Evolutionary conservation across 2,329 filamentous ascomycete species (phyloP).

Genomic region (Camillea tinctor): DNA sequence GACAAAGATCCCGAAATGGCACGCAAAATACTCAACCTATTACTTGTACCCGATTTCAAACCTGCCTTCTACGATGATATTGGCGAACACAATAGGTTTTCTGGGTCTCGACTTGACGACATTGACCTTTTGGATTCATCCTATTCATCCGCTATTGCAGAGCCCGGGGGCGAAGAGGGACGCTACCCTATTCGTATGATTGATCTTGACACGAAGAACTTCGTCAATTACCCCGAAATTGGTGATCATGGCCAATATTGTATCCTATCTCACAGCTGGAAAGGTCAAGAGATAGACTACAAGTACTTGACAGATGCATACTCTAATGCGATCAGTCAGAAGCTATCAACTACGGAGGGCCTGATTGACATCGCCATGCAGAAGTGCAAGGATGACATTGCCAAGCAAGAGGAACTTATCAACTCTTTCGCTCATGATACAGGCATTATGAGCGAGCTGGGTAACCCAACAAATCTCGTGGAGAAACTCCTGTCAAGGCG

Average conservation of each 20-base stretch:
- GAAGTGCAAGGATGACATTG: constrained; percentile 9
- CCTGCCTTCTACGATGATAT: constrained; percentile 22
- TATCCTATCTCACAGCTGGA: constrained; percentile 37
- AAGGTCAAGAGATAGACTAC: constrained; percentile 31
- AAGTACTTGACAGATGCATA: constrained; percentile 27
- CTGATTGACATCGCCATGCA: constrained; percentile 12
- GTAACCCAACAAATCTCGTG: not conserved
- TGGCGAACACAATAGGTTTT: constrained; percentile 1
- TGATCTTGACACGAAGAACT: constrained; percentile 32
- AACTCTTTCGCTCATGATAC: constrained; percentile 2
- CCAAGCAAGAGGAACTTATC: constrained; percentile 9
- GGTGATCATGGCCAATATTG: constrained; percentile 32
- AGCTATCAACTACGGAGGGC: not conserved
- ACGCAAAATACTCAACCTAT: constrained; percentile 24
- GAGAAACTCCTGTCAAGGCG: not conserved
- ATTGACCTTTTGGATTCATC: constrained; percentile 21
- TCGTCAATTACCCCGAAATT: constrained; percentile 27
- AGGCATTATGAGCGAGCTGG: constrained; percentile 4
- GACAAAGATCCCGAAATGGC: constrained; percentile 24
- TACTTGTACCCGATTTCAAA: constrained; percentile 25
- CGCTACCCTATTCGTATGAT: constrained; percentile 33
- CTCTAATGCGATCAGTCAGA: constrained; percentile 11
- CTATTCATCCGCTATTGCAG: constrained; percentile 10
- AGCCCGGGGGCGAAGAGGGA: constrained; percentile 13
- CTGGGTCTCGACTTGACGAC: constrained; percentile 15